These are phyloP conservation scores for Sarcodon sp. DNA, from an alignment of 768 basidiomycete species.

Conservation along the genomic window DNA sequence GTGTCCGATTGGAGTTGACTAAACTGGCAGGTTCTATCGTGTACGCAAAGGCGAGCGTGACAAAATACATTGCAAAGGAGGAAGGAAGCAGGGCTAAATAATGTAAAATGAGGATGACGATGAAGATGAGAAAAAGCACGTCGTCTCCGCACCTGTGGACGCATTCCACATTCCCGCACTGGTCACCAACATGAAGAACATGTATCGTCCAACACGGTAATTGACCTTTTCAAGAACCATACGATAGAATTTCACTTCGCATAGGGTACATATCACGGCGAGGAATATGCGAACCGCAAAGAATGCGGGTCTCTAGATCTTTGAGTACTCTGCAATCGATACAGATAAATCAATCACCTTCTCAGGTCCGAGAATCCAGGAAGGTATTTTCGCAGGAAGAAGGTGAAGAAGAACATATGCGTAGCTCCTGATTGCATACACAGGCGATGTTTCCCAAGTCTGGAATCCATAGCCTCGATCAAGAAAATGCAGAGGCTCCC, in stretches of 20 bases:
- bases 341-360: conserved; percentile 42
- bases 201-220: conserved; percentile 85
- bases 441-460: conserved; percentile 94
- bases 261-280: conserved; percentile 56
- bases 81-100: conserved; percentile 82
- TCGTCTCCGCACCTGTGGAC: conserved; percentile 41
- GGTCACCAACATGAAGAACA: conserved; percentile 74
- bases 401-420: conserved; percentile 79
- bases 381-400: conserved; percentile 48
- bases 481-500: conserved; percentile 94
- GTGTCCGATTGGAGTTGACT: conserved; percentile 39
- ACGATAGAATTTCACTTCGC: conserved; percentile 77
- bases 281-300: conserved; percentile 79
- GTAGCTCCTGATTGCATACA: conserved; percentile 91
- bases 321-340: conserved; percentile 5
- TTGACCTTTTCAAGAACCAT: conserved; percentile 73
- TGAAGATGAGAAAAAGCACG: not conserved
- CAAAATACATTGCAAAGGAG: conserved; percentile 89
- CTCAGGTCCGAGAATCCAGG: conserved; percentile 38
- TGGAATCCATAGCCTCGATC: conserved; percentile 84
- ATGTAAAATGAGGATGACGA: conserved; percentile 3
- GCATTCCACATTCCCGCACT: conserved; percentile 96
- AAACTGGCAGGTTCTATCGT: conserved; percentile 45
- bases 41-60: conserved; percentile 65
- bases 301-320: conserved; percentile 65